Conservation (phyloP, 78 protist species). For the Dictyostelium firmibasis region DNA sequence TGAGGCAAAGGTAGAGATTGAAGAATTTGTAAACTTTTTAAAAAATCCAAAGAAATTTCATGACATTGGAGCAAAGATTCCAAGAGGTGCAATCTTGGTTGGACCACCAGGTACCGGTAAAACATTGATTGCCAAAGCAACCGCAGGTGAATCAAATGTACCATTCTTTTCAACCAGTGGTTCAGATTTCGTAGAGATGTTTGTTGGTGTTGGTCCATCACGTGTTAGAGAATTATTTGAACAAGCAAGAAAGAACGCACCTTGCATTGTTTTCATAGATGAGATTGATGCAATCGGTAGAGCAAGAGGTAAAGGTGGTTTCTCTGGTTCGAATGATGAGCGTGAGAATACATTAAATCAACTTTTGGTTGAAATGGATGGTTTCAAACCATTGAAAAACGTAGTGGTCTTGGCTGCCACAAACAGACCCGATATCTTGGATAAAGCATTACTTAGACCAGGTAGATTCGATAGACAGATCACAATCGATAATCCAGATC, state of each 20-base stretch:
- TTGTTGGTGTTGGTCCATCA: slow-evolving; percentile 98
- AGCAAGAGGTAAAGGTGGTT: slow-evolving; percentile 68
- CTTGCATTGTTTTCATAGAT: slow-evolving; percentile 93
- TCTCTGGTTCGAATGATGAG: slow-evolving; percentile 91
- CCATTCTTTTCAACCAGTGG: slow-evolving; percentile 97
- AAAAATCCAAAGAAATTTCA: slow-evolving; percentile 92
- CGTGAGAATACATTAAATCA: slow-evolving; percentile 99
- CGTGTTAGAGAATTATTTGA: slow-evolving; percentile 91
- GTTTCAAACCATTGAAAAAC: slow-evolving; percentile 86
- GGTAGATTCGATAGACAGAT: slow-evolving; percentile 98
- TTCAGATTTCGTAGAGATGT: slow-evolving; percentile 98
- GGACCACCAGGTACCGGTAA: slow-evolving; percentile 99
- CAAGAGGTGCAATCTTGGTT: slow-evolving; percentile 93
- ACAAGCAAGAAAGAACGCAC: slow-evolving; percentile 92
- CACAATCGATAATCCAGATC: slow-evolving; percentile 94
- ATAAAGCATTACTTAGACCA: slow-evolving; percentile 97
- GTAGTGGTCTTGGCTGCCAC: slow-evolving; percentile 97
- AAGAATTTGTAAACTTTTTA: slow-evolving; percentile 96
- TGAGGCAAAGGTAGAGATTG: slow-evolving; percentile 94
- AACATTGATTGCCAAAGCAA: slow-evolving; percentile 95
- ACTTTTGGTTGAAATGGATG: slow-evolving; percentile 99
- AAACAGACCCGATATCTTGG: slow-evolving; percentile 94
- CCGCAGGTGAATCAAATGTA: slow-evolving; percentile 97
- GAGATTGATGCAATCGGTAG: slow-evolving; percentile 96
- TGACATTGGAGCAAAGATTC: slow-evolving; percentile 95